Conservation (phyloP, 345 rosid genomes). For the Gossypium longicalyx region DNA sequence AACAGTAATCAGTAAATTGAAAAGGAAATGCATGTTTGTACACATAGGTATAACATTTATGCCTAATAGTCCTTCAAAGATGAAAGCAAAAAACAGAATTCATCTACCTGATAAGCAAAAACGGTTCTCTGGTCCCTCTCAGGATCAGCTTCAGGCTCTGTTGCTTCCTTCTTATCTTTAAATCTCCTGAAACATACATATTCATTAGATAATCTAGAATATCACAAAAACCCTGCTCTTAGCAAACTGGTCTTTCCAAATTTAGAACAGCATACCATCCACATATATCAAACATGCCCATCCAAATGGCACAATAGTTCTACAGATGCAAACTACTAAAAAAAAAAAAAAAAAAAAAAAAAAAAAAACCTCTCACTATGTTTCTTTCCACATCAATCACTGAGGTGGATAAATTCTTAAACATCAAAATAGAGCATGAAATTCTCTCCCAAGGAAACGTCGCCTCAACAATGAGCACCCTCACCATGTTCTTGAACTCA, state of each 20-base stretch:
- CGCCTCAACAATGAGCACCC: neutral
- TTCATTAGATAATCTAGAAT: neutral
- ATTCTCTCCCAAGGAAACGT: neutral
- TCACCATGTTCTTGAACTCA: neutral
- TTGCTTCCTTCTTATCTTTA: conserved; percentile 72
- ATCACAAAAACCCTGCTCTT: neutral
- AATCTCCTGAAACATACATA: conserved; percentile 46
- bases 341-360: neutral
- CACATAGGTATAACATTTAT: neutral
- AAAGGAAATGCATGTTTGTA: neutral
- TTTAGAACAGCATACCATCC: neutral
- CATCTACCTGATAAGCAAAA: conserved; percentile 84
- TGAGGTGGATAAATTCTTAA: neutral
- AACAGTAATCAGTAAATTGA: neutral
- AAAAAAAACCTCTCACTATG: neutral
- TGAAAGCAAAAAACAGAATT: neutral
- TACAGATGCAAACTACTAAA: neutral
- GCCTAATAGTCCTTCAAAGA: neutral
- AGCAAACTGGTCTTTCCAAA: neutral
- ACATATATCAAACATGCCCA: neutral
- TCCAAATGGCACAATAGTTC: neutral
- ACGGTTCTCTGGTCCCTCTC: conserved; percentile 98
- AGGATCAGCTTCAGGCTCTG: conserved; percentile 89
- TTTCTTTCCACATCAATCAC: neutral
- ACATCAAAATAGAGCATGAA: neutral